Evolutionary conservation across 1,284 basidiomycete species (phyloP).

Genomic region (Puccinia horiana): DNA sequence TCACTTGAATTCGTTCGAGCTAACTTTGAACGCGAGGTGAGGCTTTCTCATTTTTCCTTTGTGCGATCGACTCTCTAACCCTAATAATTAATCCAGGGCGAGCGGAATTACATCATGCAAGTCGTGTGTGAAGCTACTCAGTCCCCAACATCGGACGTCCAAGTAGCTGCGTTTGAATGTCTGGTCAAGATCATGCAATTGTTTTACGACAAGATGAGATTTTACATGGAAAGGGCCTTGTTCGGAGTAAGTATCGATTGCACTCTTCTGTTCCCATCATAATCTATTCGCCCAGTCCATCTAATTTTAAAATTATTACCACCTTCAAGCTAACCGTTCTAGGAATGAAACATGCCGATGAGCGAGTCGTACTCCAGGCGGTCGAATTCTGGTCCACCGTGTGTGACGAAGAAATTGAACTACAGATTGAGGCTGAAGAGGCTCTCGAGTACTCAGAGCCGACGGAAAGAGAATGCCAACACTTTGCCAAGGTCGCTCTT

Average conservation of each 20-base stretch:
- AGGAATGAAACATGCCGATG: constrained; percentile 93
- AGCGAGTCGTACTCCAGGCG: constrained; percentile 89
- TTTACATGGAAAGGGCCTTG: constrained; percentile 98
- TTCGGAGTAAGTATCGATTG: constrained; percentile 74
- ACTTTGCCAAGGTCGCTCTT: constrained; percentile 90
- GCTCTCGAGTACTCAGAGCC: constrained; percentile 86
- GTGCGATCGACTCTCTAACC: constrained; percentile 41
- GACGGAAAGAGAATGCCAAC: constrained; percentile 82
- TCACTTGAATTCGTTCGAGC: constrained; percentile 96
- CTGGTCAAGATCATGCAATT: constrained; percentile 94
- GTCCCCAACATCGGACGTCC: constrained; percentile 73
- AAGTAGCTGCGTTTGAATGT: constrained; percentile 91
- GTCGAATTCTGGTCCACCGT: constrained; percentile 99
- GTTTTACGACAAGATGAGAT: constrained; percentile 98
- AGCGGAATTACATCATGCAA: constrained; percentile 99
- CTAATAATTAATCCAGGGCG: constrained; percentile 67
- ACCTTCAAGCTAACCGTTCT: constrained; percentile 81
- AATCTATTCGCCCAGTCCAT: background rate
- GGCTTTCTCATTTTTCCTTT: constrained; percentile 52
- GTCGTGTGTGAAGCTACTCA: constrained; percentile 99
- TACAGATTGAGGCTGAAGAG: constrained; percentile 88
- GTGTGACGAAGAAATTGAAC: constrained; percentile 93
- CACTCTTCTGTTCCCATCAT: background rate
- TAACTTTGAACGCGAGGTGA: constrained; percentile 94
- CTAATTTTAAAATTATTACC: background rate